Base-by-base conservation (phyloP, 495 filamentous ascomycete genomes). In the Choiromyces venosus region DNA sequence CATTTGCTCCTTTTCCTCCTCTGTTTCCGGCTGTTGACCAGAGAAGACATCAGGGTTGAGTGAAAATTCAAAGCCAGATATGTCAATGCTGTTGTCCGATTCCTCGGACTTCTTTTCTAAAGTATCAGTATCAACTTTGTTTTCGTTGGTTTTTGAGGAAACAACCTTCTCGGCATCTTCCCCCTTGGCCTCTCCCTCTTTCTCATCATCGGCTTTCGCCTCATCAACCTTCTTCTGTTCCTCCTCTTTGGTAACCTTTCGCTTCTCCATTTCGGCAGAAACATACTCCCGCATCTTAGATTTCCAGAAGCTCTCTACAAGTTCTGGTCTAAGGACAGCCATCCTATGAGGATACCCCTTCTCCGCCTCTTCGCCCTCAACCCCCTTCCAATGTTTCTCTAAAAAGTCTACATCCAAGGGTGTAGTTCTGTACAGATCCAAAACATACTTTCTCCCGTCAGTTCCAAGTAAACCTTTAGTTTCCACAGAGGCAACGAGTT, bases 401-500 rank as follows among this genome's bases (percentile, higher is more conserved):
- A 97, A 86, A 93, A 96, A 99, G 39, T 84, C 81, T 66, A 97
- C 89, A 86, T 99, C 96, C 67, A 98, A 82, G 36, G 96, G 96
- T 16, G 96, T 95, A 71, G 97, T 89, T 72, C 96, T 89, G 84
- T 99, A 99, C 74, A 99, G 83, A 81, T 99, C 96, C 66, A 99
- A 89, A 18, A 97, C 94, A 81, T 99, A 99, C 81, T 97, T 97
- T 73, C 96, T 86, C 33, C 94, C 95, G 81, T 99, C 96, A 0
- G 96, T 98, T n/a, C 96, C 96, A 65, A 97, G 84, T 12, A 99
- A 87, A 37, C 96, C 96, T 86, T 99, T 99, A 35, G 96, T 99
- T 84, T 99, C 96, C 37, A 99, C 93, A 79, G 94, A 97, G 37
- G 91, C 92, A 82, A 97, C 96, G 18, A 99, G 87, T 38, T 97